Evolutionary conservation across 2,329 filamentous ascomycete genomes (phyloP).

Genomic region (Hortaea sp.): DNA sequence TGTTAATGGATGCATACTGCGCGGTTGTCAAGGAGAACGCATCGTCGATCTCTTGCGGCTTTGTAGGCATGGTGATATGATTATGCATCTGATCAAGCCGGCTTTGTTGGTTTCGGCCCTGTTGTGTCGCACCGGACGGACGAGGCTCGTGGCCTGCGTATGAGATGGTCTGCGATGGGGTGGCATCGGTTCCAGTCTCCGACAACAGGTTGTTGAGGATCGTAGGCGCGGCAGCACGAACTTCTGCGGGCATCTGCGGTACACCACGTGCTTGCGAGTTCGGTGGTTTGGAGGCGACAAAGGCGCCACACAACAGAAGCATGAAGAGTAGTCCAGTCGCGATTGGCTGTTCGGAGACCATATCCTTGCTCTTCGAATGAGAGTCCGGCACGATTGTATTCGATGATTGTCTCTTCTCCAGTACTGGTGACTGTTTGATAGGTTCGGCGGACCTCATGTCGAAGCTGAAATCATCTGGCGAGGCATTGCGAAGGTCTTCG

Average conservation of each 20-base stretch:
- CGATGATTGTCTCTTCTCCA: conserved; percentile 16
- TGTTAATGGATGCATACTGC: conserved; percentile 79
- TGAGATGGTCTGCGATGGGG: conserved; percentile 3
- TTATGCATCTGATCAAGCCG: conserved; percentile 33
- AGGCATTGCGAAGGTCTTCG: conserved; percentile 35
- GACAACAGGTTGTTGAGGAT: conserved; percentile 60
- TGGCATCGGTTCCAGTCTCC: conserved; percentile 7
- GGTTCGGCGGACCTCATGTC: conserved; percentile 28
- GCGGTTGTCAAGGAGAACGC: conserved; percentile 75
- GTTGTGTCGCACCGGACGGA: conserved; percentile 10
- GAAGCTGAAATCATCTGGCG: conserved; percentile 45
- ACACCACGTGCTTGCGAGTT: conserved; percentile 60
- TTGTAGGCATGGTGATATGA: conserved; percentile 50
- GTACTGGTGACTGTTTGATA: conserved; percentile 11
- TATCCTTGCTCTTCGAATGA: conserved; percentile 31
- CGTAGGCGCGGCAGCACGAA: conserved; percentile 66
- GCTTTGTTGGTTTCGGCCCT: conserved; percentile 6
- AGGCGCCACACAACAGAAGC: conserved; percentile 92
- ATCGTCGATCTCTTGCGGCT: conserved; percentile 80
- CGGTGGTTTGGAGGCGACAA: conserved; percentile 78
- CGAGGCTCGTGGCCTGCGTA: conserved; percentile 12
- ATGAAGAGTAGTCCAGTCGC: conserved; percentile 81
- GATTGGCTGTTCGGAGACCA: conserved; percentile 44
- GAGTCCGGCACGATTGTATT: conserved; percentile 9
- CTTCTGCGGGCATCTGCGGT: conserved; percentile 68